Evolutionary conservation across 1,284 basidiomycete species (phyloP).

Genomic region (Pseudozyma tsukubaensis): DNA sequence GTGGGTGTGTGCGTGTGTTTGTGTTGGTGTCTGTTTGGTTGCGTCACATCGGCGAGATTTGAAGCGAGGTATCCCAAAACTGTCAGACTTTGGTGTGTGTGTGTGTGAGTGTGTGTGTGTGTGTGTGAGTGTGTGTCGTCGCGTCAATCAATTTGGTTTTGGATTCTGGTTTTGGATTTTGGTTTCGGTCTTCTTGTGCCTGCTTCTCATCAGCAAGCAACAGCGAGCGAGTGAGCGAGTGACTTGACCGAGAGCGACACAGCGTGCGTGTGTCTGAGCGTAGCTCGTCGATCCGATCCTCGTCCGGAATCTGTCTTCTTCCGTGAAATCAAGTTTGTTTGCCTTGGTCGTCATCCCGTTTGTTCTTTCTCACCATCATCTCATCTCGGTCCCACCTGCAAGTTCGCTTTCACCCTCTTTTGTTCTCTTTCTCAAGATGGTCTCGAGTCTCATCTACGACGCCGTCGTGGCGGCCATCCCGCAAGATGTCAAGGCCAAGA

Average conservation of each 20-base stretch:
- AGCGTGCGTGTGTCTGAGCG: too few relatives aligned
- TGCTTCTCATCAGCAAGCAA: background rate
- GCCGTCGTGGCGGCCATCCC: conserved; percentile 43
- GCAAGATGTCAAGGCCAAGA: conserved; percentile 30
- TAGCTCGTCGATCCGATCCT: conserved; percentile 9
- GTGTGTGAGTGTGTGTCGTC: background rate
- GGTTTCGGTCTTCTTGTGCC: conserved; percentile 1
- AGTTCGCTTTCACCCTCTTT: background rate
- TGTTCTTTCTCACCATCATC: conserved; percentile 22
- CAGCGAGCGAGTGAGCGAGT: too few relatives aligned
- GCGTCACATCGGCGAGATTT: conserved; percentile 6
- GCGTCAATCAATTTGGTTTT: too few relatives aligned
- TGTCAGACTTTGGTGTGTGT: too few relatives aligned
- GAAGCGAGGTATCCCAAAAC: too few relatives aligned
- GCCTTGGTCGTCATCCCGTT: background rate
- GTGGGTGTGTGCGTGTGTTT: conserved; percentile 4
- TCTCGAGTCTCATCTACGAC: conserved; percentile 51
- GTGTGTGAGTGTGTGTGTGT: background rate
- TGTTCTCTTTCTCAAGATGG: conserved; percentile 34
- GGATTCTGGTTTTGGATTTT: too few relatives aligned
- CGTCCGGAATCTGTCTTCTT: too few relatives aligned
- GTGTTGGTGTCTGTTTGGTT: conserved; percentile 6
- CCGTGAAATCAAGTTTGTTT: too few relatives aligned
- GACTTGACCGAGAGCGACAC: too few relatives aligned
- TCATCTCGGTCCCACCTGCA: conserved; percentile 4